Base-by-base conservation (phyloP, 2,329 filamentous ascomycete species). In the Fusarium chuoi region DNA sequence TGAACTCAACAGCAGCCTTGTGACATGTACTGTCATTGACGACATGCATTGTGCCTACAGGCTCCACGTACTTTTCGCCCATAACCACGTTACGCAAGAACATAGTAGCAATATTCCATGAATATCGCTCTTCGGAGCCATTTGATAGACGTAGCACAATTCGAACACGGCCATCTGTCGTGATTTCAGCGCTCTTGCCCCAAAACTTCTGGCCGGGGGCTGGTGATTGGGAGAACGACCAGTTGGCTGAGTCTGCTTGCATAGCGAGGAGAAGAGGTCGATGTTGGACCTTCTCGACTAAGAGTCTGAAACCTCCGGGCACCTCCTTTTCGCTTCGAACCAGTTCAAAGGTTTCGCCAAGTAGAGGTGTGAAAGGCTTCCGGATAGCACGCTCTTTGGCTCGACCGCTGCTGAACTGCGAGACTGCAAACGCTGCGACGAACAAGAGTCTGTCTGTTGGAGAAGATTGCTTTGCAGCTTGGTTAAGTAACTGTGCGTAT, bases 61-160 rank as follows among this genome's bases (percentile, higher is more conserved):
- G 96, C 83, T 99, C 96, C 18, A 98, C 91, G 80, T 99, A 99
- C 83, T 98, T 99, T 83, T 99, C 96, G 44, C 96, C 96, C 78
- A 97, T 96, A 62, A 99, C 97, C 59, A 99, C 94, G 81, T 99
- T 99, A 54, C 96, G 91, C 62, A 99, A 84, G 83, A 98, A 98
- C 74, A 93, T 94, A 9, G 94, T 98, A 3, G 96, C 94, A 24
- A 94, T 88, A 51, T 89, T 92, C 94, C 95, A 99, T 76, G 92
- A 95, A 84, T 96, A 99, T 69, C 91, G 88, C 80, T 98, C 96
- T 62, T 94, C 93, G 3, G 86, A 89, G 5, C 89, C 88, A 79
- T 96, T 89, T 1, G 86, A 75, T 56, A 91, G 80, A 33, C 88
- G 91, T 35, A 99, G 85, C 44, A 91, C 90, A 44, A 98, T 87